Evolutionary conservation across 352 stramenopile species (phyloP).

Genomic region (Aphanomyces astaci): DNA sequence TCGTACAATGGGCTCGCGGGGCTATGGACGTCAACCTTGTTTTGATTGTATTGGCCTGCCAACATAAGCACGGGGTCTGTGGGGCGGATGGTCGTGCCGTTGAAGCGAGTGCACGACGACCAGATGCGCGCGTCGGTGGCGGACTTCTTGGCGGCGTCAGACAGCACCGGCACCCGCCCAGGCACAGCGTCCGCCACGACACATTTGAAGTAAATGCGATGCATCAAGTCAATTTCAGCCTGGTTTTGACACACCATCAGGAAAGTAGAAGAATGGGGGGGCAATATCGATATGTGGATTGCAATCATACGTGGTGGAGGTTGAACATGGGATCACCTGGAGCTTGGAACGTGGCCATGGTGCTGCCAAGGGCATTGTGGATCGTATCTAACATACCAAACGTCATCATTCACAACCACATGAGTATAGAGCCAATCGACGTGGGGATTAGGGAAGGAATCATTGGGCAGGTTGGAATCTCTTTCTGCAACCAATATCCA

Average conservation of each 20-base stretch:
- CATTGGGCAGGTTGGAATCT: too few relatives aligned
- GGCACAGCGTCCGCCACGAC: not conserved
- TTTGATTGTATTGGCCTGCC: not conserved
- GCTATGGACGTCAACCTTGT: not conserved
- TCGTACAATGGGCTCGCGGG: slow-evolving; percentile 1
- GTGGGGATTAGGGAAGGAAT: too few relatives aligned
- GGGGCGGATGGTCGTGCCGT: not conserved
- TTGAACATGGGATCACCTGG: slow-evolving; percentile 67
- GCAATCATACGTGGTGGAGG: slow-evolving; percentile 36
- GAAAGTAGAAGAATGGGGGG: not conserved
- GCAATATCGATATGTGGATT: not conserved
- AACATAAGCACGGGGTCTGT: slow-evolving; percentile 5
- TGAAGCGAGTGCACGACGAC: not conserved
- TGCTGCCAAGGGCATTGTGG: not conserved
- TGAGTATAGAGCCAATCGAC: too few relatives aligned
- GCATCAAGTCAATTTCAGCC: slow-evolving; percentile 8
- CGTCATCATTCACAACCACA: too few relatives aligned
- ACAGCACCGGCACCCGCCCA: not conserved
- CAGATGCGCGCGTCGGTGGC: not conserved
- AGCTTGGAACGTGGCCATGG: slow-evolving; percentile 40
- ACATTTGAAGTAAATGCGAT: slow-evolving; percentile 21
- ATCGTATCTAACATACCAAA: slow-evolving; percentile 24
- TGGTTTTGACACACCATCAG: not conserved
- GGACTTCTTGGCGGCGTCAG: not conserved
- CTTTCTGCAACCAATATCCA: too few relatives aligned